Conservation (phyloP, 495 filamentous ascomycete species). For the Terfezia claveryi region DNA sequence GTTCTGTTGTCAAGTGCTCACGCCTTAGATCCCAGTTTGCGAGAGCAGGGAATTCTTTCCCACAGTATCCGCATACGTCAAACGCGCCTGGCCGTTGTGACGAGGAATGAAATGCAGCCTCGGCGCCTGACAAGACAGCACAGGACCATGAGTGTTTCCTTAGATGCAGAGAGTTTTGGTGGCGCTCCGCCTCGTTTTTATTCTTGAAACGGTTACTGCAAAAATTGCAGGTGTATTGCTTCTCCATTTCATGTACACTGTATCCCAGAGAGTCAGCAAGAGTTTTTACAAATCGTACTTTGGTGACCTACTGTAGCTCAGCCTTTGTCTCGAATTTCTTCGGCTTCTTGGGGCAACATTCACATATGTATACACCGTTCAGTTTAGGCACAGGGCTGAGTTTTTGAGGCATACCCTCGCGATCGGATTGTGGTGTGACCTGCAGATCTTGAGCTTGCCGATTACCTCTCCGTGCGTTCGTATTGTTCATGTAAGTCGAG, state of each 20-base stretch:
- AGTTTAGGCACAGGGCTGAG: constrained; percentile 14
- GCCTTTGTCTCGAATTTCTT: constrained; percentile 84
- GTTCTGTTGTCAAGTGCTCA: constrained; percentile 66
- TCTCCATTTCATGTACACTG: constrained; percentile 72
- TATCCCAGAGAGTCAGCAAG: constrained; percentile 1
- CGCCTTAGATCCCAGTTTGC: constrained; percentile 67
- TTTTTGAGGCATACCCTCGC: constrained; percentile 9
- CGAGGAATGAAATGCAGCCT: constrained; percentile 72
- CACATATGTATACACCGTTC: constrained; percentile 44
- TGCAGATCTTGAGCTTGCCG: background rate
- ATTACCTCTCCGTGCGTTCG: background rate
- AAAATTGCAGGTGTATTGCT: constrained; percentile 82
- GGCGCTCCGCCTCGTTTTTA: constrained; percentile 94
- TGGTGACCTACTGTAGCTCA: constrained; percentile 53
- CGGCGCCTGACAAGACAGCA: constrained; percentile 47
- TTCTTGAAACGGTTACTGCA: constrained; percentile 97
- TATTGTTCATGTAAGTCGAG: constrained; percentile 4
- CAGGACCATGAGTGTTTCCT: constrained; percentile 96
- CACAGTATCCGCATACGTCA: constrained; percentile 89
- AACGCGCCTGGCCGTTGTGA: constrained; percentile 32
- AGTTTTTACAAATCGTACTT: background rate
- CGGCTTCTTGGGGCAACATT: constrained; percentile 96
- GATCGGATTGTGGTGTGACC: background rate
- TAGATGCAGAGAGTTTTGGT: constrained; percentile 91
- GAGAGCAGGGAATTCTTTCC: constrained; percentile 66